Percentiles rank a stretch among this genome's conserved stretches.
Evolutionary conservation across 1,139 yeast genomes (phyloP).

Genomic region (Yamadazyma atlantica): DNA sequence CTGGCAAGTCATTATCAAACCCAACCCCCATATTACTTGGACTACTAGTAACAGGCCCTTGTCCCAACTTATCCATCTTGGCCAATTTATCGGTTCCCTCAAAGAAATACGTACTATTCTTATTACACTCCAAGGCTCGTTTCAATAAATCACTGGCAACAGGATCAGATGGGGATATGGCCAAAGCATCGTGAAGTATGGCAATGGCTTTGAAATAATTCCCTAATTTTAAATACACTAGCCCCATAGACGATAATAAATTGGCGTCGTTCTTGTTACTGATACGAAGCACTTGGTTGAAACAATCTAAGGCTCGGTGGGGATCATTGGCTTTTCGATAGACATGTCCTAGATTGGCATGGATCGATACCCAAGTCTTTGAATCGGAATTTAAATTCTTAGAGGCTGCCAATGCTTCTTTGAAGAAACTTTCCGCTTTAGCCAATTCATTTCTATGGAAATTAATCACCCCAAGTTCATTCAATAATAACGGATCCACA

Average conservation of each 20-base stretch:
- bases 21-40: constrained; percentile 6
- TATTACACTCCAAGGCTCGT: constrained; percentile 75
- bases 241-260: constrained; percentile 79
- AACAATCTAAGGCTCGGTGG: constrained; percentile 69
- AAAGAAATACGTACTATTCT: constrained; percentile 30
- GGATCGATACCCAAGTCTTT: constrained; percentile 83
- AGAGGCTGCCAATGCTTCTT: constrained; percentile 72
- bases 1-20: constrained; percentile 14
- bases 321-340: constrained; percentile 66
- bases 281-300: constrained; percentile 70
- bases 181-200: constrained; percentile 76
- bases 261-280: constrained; percentile 71
- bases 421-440: constrained; percentile 70
- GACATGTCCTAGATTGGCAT: constrained; percentile 89
- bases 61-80: constrained; percentile 1
- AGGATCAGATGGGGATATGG: constrained; percentile 77
- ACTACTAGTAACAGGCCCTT: constrained; percentile 7
- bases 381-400: constrained; percentile 72
- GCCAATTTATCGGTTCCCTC: constrained; percentile 15
- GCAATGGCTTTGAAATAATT: constrained; percentile 68
- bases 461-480: constrained; percentile 88
- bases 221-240: constrained; percentile 73
- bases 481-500: constrained; percentile 80
- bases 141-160: constrained; percentile 79
- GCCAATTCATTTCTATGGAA: constrained; percentile 72